Base-by-base conservation (phyloP, 163 green algal genomes). In the Chlamydomonas reinhardtii region DNA sequence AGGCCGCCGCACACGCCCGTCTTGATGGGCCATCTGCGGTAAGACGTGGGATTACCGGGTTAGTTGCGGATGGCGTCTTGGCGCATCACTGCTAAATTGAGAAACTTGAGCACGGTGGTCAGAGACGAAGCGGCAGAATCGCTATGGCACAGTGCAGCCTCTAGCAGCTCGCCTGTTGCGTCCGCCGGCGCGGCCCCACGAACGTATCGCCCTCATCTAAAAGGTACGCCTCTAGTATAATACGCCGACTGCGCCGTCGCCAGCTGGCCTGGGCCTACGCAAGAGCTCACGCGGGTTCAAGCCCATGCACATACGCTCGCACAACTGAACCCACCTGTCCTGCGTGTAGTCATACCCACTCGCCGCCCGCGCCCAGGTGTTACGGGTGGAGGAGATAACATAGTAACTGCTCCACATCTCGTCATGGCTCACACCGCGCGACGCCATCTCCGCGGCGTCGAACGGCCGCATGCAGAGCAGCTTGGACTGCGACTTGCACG, bases 341-440 rank as follows among this genome's bases (percentile, higher is more conserved):
- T 88, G 83, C 27, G 73, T 73, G 78, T 92, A 92, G 59, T 92
- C 85, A 35, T 87, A 92, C 8, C 85, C 87, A 31, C 76, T 89
- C 14, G 73, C 88, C 9, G 88, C 88, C 4, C 88, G 78, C n/a
- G 87, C 79, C 66, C 76, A 92, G 31, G 88, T 85, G 59, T 92
- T 92, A n/a, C 88, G 84, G 0, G 75, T 83, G 6, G 85, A 78
- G 27, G 84, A 80, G 12, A 92, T 52, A 31, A 92, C 84, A 25
- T 80, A 89, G 79, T 92, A 92, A 11, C 73, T 75, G 2, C 25
- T 59, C 88, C 88, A 91, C 69, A 90, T 76, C 8, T 81, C 69
- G 35, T 86, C 75, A 31, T 81, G 82, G 5, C 8, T 69, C 9
- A 86, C 37, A 3, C 43, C 43, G 4, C 8, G 34, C n/a, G 25